Percentiles rank a stretch among this genome's conserved stretches.
phyloP scores from a whole-genome alignment of 2,329 filamentous ascomycete genomes.

The Microsporum canis region DNA sequence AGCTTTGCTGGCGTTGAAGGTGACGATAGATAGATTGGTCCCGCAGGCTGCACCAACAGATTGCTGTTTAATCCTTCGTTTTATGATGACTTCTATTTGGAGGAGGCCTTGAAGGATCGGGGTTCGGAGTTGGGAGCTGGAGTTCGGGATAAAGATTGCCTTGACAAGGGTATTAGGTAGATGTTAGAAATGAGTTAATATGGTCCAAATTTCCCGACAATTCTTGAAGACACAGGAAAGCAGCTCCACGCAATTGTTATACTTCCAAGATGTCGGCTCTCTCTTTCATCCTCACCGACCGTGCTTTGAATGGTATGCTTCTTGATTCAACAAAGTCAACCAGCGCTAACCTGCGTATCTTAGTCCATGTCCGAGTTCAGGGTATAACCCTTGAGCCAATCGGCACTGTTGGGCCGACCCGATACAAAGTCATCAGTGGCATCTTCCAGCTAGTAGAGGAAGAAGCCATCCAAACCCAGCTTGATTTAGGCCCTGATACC shows the following conservation, averaged over 20 bases:
- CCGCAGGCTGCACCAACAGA: neutral
- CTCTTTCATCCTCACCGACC: too few relatives aligned
- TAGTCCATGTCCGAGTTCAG: too few relatives aligned
- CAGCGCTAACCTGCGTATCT: too few relatives aligned
- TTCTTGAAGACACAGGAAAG: neutral
- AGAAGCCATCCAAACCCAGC: neutral
- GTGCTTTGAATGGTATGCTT: too few relatives aligned
- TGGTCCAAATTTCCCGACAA: neutral
- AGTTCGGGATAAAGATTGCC: neutral
- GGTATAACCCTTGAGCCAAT: neutral
- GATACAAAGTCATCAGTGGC: neutral
- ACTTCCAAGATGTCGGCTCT: neutral
- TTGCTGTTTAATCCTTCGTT: neutral
- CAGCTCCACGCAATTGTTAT: neutral
- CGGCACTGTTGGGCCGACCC: neutral
- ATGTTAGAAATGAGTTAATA: neutral
- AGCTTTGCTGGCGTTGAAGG: neutral
- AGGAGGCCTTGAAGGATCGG: neutral
- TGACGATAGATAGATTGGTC: neutral
- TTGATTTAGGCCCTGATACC: neutral
- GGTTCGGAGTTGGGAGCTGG: neutral
- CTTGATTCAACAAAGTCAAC: too few relatives aligned
- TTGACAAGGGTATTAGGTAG: too few relatives aligned
- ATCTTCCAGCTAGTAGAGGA: neutral
- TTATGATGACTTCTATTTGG: neutral